Evolutionary conservation across 768 basidiomycete genomes (phyloP).

Genomic region (Lentinus tigrinus): DNA sequence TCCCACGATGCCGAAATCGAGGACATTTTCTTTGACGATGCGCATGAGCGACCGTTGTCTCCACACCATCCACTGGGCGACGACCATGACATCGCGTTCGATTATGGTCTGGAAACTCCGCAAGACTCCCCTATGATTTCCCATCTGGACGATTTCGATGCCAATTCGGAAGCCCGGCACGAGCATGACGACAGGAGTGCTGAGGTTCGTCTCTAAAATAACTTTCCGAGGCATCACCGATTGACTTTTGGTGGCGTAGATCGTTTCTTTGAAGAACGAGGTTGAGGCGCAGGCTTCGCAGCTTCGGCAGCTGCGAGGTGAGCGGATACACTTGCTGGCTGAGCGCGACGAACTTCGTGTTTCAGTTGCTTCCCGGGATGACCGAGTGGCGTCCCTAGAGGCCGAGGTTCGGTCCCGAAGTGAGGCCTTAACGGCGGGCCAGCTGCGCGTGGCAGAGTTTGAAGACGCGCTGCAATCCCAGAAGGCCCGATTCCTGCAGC

Average conservation of each 20-base stretch:
- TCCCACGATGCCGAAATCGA: slow-evolving; percentile 12
- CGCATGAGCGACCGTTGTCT: slow-evolving; percentile 5
- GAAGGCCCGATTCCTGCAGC: neutral
- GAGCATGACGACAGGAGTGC: too few species aligned
- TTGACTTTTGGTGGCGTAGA: neutral
- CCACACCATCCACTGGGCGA: slow-evolving; percentile 1
- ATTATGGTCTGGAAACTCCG: slow-evolving; percentile 6
- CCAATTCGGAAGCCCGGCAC: too few species aligned
- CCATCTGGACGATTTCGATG: neutral
- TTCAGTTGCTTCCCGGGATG: neutral
- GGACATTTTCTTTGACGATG: slow-evolving; percentile 21
- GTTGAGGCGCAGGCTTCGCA: neutral
- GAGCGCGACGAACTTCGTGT: slow-evolving; percentile 1
- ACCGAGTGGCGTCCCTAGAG: neutral
- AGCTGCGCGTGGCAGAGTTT: neutral
- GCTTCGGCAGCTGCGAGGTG: slow-evolving; percentile 9
- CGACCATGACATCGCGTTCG: neutral
- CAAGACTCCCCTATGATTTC: neutral
- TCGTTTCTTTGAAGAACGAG: neutral
- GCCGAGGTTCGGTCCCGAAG: neutral
- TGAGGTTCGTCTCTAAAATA: too few species aligned
- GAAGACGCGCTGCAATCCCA: neutral
- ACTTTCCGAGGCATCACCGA: neutral
- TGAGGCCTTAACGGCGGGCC: neutral
- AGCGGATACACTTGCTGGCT: neutral